Conservation (phyloP, 371 early-diverging fungal genomes). For the Catenaria anguillulae region DNA sequence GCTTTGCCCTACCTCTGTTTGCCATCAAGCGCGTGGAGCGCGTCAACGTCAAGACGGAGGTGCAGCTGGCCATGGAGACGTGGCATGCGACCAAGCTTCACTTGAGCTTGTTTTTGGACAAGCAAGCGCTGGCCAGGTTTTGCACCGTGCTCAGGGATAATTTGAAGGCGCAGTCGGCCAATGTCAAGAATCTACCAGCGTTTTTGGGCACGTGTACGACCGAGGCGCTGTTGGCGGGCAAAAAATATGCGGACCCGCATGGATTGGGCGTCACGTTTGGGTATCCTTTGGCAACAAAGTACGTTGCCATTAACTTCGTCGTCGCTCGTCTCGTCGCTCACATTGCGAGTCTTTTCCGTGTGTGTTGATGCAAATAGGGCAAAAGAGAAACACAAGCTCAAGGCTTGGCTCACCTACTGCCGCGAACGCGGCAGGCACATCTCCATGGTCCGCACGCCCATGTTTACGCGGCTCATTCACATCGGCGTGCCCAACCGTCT, state of each 20-base stretch:
- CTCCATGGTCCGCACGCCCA: conserved; percentile 60
- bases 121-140: conserved; percentile 31
- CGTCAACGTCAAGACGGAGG: conserved; percentile 27
- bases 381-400: conserved; percentile 49
- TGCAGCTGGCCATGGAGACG: conserved; percentile 36
- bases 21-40: conserved; percentile 81
- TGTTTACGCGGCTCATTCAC: conserved; percentile 76
- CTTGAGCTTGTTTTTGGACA: conserved; percentile 22
- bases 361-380: conserved; percentile 19
- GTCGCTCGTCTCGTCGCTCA: too few species aligned
- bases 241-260: conserved; percentile 26
- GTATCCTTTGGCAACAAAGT: conserved; percentile 60
- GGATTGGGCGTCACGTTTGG: conserved; percentile 73
- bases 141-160: conserved; percentile 34
- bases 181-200: conserved; percentile 10
- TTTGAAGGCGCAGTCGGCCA: conserved; percentile 23
- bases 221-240: conserved; percentile 48
- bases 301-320: too few species aligned
- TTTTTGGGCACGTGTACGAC: conserved; percentile 65
- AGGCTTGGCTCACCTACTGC: conserved; percentile 17
- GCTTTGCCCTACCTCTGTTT: conserved; percentile 66
- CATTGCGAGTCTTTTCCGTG: too few species aligned
- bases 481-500: conserved; percentile 80
- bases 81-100: conserved; percentile 30
- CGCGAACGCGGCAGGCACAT: conserved; percentile 78